A percentile compares a stretch with the other conserved stretches of the same genome.
Conservation (phyloP, 176 grass and related monocot genomes). For the Oryza longistaminata region DNA sequence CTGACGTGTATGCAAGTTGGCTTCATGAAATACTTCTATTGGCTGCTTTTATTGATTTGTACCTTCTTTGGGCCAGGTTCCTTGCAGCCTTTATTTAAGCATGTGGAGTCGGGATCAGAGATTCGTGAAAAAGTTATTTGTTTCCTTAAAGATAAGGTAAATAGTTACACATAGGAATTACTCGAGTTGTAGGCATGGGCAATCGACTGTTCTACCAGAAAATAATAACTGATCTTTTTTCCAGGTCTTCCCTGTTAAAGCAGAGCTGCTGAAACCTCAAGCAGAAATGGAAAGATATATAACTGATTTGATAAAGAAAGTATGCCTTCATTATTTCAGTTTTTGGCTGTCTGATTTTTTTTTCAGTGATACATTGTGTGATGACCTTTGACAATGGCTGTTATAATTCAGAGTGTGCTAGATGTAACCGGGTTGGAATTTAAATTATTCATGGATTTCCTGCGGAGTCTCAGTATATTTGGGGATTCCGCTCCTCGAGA, state of each 20-base stretch:
- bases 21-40: neutral
- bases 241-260: conserved; percentile 95
- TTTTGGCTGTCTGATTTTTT: conserved; percentile 18
- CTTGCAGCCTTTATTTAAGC: conserved; percentile 94
- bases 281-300: conserved; percentile 97
- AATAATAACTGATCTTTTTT: conserved; percentile 12
- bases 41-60: conserved; percentile 24
- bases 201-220: conserved; percentile 6
- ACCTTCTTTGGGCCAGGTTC: conserved; percentile 63
- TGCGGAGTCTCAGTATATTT: conserved; percentile 95
- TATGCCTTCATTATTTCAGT: conserved; percentile 28
- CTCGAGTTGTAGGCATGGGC: neutral
- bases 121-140: conserved; percentile 96
- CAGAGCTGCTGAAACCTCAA: conserved; percentile 87
- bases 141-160: conserved; percentile 98
- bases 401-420: conserved; percentile 78
- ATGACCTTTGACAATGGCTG: conserved; percentile 11
- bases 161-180: conserved; percentile 13
- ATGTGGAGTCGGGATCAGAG: conserved; percentile 86
- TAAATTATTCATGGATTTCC: conserved; percentile 95
- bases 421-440: conserved; percentile 96
- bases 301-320: conserved; percentile 98
- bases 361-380: conserved; percentile 20
- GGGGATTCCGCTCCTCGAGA: conserved; percentile 79
- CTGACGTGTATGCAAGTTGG: neutral